phyloP scores from a whole-genome alignment of 805 yeast species.

The Nakazawaea peltata region DNA sequence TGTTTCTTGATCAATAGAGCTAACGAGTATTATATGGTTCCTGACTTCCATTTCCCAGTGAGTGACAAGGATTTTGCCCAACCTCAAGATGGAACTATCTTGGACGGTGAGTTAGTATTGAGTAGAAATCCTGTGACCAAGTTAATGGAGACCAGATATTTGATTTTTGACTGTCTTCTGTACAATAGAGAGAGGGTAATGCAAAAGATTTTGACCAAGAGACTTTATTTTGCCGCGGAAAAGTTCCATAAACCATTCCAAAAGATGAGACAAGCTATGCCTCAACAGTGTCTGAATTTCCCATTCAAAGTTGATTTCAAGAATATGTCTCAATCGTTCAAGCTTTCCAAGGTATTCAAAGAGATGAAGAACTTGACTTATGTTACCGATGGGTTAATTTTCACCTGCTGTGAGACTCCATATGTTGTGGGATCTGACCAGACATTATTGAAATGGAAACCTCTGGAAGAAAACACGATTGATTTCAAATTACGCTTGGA shows the following conservation, averaged over 20 bases:
- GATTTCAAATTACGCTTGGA: conserved; percentile 71
- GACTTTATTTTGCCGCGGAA: conserved; percentile 82
- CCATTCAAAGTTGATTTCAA: conserved; percentile 86
- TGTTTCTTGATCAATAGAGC: conserved; percentile 85
- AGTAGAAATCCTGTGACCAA: conserved; percentile 49
- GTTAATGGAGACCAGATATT: conserved; percentile 62
- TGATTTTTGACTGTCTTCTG: conserved; percentile 88
- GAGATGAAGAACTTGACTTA: conserved; percentile 71
- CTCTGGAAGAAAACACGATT: conserved; percentile 89
- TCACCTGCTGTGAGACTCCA: conserved; percentile 85
- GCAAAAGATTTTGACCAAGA: conserved; percentile 63
- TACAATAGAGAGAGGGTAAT: conserved; percentile 68
- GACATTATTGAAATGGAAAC: conserved; percentile 90
- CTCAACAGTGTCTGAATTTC: conserved; percentile 66
- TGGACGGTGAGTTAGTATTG: conserved; percentile 91
- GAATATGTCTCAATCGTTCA: conserved; percentile 78
- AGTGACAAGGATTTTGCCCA: conserved; percentile 35
- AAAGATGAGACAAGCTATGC: conserved; percentile 57
- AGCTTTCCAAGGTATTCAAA: conserved; percentile 65
- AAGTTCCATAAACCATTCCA: conserved; percentile 78
- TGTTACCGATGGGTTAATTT: conserved; percentile 88
- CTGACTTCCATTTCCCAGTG: conserved; percentile 77
- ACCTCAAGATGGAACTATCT: conserved; percentile 78
- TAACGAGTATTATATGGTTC: conserved; percentile 76
- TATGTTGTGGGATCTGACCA: conserved; percentile 86